Percentiles rank a stretch among this genome's conserved stretches.
These are phyloP conservation scores for Cinchona pubescens DNA, from an alignment of 257 asterid species.

Conservation along the genomic window DNA sequence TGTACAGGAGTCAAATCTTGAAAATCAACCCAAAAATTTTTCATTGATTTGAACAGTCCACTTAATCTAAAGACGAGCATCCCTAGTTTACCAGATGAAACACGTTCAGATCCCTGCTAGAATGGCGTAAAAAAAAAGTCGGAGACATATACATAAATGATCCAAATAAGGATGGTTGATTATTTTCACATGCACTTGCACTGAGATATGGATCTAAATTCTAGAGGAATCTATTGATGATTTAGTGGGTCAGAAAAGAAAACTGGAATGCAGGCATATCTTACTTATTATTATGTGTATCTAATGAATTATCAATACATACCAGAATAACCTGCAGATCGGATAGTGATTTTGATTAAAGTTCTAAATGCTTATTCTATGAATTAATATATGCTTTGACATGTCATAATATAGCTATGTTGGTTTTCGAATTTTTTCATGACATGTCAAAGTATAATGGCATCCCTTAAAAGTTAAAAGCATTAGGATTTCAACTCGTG, in stretches of 20 bases:
- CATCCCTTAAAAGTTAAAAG: not conserved
- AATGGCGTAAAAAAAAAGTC: too few species aligned
- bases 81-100: too few species aligned
- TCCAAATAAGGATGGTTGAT: not conserved
- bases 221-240: not conserved
- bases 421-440: not conserved
- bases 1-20: constrained; percentile 6
- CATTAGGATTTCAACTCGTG: not conserved
- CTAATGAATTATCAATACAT: too few species aligned
- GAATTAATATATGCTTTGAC: constrained; percentile 7
- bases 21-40: not conserved
- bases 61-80: not conserved
- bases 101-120: too few species aligned
- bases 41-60: not conserved
- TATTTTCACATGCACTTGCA: not conserved
- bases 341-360: too few species aligned
- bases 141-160: not conserved
- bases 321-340: too few species aligned
- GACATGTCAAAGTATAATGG: constrained; percentile 4
- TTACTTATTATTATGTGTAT: not conserved
- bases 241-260: not conserved
- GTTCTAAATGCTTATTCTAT: not conserved
- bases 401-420: constrained; percentile 5
- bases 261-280: not conserved
- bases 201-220: not conserved